Evolutionary conservation across 495 filamentous ascomycete genomes (phyloP), one percentile per base, ranked within the genome.

Genomic region (Cladorrhinum samala): DNA sequence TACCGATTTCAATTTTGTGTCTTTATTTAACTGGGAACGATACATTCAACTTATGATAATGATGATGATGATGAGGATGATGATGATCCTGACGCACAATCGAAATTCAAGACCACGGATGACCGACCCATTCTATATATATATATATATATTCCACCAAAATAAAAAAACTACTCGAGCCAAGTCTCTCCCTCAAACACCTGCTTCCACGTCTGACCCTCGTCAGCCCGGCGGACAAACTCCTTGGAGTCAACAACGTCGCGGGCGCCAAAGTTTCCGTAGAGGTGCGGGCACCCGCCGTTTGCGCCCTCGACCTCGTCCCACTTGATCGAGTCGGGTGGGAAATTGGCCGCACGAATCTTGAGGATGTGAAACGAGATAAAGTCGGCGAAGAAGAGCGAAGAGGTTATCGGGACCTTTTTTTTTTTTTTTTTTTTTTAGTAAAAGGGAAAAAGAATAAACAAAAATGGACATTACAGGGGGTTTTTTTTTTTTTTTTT

Each of bases 401-500:
- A 56, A 9, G 75, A 65, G n/a, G 77, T 81, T 33, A 57, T 66
- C 20, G 77, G 76, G 23, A 75, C 65, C 72, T 81, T 39, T 48
- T 33, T 40, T 18, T 21, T 21, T 53, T 19, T 14, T 38, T 18
- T 23, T 41, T 41, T 41, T 2, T 41, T 14, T 4, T 25, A 25
- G 16, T 53, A 14, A 23, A 9, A 9, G 1, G 4, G 27, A 38
- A 16, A 40, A 4, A 40, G 37, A 16, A 27, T 43, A n/a, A 3
- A n/a, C 20, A 51, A 16, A 41, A 23, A 37, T 24, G 9, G 1
- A 42, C 30, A 37, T 37, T 7, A 14, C n/a, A n/a, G n/a, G n/a
- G n/a, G n/a, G n/a, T n/a, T n/a, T n/a, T n/a, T n/a, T n/a, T n/a
- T n/a, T n/a, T n/a, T n/a, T n/a, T n/a, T n/a, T n/a, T n/a, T n/a